Evolutionary conservation across 2,329 filamentous ascomycete species (phyloP).

Genomic region (Hypoxylon sp.): DNA sequence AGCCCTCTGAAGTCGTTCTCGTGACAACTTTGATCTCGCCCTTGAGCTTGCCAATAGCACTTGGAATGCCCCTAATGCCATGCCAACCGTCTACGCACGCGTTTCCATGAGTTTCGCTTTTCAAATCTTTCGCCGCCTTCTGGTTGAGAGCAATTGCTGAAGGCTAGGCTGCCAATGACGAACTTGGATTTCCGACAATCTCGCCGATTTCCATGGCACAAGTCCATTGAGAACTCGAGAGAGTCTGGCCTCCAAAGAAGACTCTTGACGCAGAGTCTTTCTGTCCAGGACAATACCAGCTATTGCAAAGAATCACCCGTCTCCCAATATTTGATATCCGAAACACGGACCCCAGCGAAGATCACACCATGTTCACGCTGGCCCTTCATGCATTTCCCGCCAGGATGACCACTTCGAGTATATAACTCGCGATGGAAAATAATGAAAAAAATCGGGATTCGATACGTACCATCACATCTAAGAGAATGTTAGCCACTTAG

Average conservation of each 20-base stretch:
- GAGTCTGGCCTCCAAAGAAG: constrained; percentile 7
- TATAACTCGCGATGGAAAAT: constrained; percentile 35
- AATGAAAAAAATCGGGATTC: constrained; percentile 35
- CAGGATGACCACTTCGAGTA: constrained; percentile 15
- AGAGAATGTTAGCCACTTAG: constrained; percentile 54
- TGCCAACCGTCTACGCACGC: not conserved
- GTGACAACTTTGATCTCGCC: constrained; percentile 6
- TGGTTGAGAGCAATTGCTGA: not conserved
- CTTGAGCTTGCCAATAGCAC: constrained; percentile 12
- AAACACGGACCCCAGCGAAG: constrained; percentile 2
- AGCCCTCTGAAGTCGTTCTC: constrained; percentile 1
- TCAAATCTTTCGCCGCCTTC: not conserved
- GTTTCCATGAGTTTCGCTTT: not conserved
- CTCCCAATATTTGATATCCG: constrained; percentile 9
- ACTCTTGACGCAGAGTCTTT: constrained; percentile 5
- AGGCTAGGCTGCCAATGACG: not conserved
- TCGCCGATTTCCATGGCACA: not conserved
- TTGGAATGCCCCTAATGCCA: not conserved
- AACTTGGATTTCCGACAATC: not conserved
- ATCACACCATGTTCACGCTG: constrained; percentile 1
- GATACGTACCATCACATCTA: constrained; percentile 76
- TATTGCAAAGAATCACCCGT: not conserved
- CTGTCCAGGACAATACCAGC: constrained; percentile 3
- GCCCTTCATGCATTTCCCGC: constrained; percentile 9
- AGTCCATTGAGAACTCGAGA: constrained; percentile 12